Percentiles rank a stretch among this genome's conserved stretches.
Conservation (phyloP, 148 eudicot genomes). For the Beta vulgaris region DNA sequence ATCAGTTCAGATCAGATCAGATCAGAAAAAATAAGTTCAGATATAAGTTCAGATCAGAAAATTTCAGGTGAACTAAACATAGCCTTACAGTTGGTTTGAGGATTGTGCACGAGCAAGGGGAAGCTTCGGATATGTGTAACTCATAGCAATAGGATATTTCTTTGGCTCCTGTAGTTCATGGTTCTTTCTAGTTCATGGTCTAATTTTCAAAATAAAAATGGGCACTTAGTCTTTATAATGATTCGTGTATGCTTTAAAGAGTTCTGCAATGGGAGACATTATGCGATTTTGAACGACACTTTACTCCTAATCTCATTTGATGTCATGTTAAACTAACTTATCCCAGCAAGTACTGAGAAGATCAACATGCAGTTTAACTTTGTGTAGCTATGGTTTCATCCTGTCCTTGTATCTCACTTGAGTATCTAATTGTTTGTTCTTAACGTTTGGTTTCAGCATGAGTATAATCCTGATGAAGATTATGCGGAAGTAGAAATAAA, state of each 20-base stretch:
- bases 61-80: no score
- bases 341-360: not conserved
- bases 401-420: not conserved
- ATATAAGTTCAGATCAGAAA: no score
- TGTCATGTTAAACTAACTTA: not conserved
- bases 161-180: not conserved
- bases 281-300: not conserved
- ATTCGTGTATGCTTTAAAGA: not conserved
- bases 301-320: not conserved
- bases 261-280: not conserved
- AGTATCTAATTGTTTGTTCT: constrained; percentile 10
- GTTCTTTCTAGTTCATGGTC: not conserved
- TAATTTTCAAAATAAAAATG: not conserved
- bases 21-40: no score
- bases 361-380: constrained; percentile 1
- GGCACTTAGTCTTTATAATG: not conserved
- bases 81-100: not conserved
- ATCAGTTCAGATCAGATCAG: no score
- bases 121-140: not conserved
- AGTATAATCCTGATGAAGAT: constrained; percentile 96
- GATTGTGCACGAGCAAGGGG: not conserved
- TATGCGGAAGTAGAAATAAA: constrained; percentile 72
- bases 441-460: constrained; percentile 41
- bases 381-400: not conserved
- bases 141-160: not conserved